Conservation (phyloP, 495 filamentous ascomycete genomes). For the Podospora australis region DNA sequence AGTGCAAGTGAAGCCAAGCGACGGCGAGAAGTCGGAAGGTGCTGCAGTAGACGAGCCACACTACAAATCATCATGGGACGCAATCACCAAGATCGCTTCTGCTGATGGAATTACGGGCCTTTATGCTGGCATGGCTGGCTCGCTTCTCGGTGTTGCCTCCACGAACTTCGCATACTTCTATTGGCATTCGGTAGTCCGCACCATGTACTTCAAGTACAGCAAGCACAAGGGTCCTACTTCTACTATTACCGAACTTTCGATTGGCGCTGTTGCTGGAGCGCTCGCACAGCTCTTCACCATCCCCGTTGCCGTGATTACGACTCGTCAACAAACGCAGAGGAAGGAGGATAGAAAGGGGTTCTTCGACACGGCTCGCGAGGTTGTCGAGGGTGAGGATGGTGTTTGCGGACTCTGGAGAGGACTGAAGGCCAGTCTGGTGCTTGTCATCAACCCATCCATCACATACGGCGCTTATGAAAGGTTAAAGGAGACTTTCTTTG, state of each 20-base stretch:
- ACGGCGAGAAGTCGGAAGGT: constrained; percentile 24
- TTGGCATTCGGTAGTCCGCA: constrained; percentile 90
- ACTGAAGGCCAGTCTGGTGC: constrained; percentile 89
- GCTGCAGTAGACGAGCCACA: constrained; percentile 51
- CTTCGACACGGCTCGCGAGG: constrained; percentile 80
- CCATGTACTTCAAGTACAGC: constrained; percentile 67
- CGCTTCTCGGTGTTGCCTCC: constrained; percentile 85
- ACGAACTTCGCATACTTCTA: constrained; percentile 99
- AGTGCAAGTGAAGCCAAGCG: constrained; percentile 76
- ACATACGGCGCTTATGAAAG: constrained; percentile 97
- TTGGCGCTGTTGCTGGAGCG: constrained; percentile 85
- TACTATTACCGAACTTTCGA: constrained; percentile 77
- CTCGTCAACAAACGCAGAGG: constrained; percentile 84
- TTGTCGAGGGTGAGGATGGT: constrained; percentile 86
- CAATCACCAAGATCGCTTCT: constrained; percentile 75
- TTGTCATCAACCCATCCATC: constrained; percentile 95
- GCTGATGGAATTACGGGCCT: constrained; percentile 78
- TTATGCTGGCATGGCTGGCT: constrained; percentile 81
- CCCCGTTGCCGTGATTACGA: constrained; percentile 90
- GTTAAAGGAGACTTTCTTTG: constrained; percentile 71
- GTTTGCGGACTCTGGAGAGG: constrained; percentile 88
- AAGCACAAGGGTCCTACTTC: constrained; percentile 58
- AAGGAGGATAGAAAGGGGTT: constrained; percentile 82
- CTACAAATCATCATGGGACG: constrained; percentile 82
- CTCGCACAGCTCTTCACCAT: constrained; percentile 95